These are phyloP conservation scores for Immersiella caudata DNA, from an alignment of 495 filamentous ascomycete genomes.

Conservation along the genomic window DNA sequence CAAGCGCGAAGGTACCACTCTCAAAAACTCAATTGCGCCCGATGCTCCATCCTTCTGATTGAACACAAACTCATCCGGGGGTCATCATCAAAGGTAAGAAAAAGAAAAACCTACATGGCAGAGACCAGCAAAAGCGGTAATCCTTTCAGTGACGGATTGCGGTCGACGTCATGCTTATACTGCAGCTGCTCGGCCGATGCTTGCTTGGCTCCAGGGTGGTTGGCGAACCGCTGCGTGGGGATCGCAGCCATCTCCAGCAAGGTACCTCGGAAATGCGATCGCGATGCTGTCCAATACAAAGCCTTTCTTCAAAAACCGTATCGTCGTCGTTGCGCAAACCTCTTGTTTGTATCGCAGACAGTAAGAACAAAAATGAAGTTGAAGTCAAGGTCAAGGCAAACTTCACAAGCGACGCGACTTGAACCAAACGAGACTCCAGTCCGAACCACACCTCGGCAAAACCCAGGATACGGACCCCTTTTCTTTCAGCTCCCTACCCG, in stretches of 20 bases:
- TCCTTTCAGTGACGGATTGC: slow-evolving; percentile 39
- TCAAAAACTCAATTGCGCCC: neutral
- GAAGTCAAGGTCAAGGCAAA: too few relatives aligned
- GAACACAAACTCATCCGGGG: neutral
- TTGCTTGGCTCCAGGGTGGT: slow-evolving; percentile 40
- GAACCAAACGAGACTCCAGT: too few relatives aligned
- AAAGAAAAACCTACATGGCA: slow-evolving; percentile 27
- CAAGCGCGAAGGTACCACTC: neutral
- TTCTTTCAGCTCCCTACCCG: too few relatives aligned
- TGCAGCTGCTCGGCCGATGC: slow-evolving; percentile 30
- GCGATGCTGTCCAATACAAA: neutral
- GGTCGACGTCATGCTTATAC: slow-evolving; percentile 30
- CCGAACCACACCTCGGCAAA: too few relatives aligned
- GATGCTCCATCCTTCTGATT: neutral
- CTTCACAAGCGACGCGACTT: too few relatives aligned
- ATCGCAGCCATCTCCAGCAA: neutral
- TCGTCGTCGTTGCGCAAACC: too few relatives aligned
- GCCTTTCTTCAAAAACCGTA: neutral
- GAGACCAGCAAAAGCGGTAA: slow-evolving; percentile 33
- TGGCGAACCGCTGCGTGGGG: slow-evolving; percentile 30
- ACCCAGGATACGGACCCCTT: too few relatives aligned
- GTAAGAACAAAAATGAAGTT: too few relatives aligned
- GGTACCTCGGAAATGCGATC: too few relatives aligned
- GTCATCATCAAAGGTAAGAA: neutral
- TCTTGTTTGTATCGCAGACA: too few relatives aligned